Base-by-base conservation (phyloP, 441 rosid genomes). In the Viola pubescens region DNA sequence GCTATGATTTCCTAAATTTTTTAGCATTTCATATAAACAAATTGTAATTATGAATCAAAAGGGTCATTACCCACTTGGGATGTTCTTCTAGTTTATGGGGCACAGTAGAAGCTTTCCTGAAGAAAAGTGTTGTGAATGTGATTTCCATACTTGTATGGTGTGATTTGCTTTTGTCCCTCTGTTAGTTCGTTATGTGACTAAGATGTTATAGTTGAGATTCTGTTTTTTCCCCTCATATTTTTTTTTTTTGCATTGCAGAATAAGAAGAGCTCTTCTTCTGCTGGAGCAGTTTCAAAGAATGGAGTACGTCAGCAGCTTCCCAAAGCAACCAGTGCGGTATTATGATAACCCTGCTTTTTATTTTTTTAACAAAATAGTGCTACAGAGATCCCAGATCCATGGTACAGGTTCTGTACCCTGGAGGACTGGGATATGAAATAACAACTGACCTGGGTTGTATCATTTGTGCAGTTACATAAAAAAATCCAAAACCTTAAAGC, bases 401-500 rank as follows among this genome's bases (percentile, higher is more conserved):
- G n/a, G n/a, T n/a, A n/a, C n/a, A n/a, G n/a, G n/a, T n/a, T n/a
- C n/a, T n/a, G n/a, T n/a, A n/a, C n/a, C n/a, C n/a, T n/a, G 9
- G 9, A n/a, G 9, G 2, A 45, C 2, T 45, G 48, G 48, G 9
- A 8, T 7, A 19, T 73, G 39, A 6, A 55, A 12, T 49, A 46
- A 19, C 7, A 50, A 54, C 48, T 69, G 52, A 42, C 43, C 39
- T 57, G 34, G 37, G 5, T 51, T 65, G 63, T 65, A 45, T 68
- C 26, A 12, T 52, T 39, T 39, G 54, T 68, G 59, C 83, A 87
- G 95, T 42, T 75, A 65, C 72, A 75, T 60, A 74, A 57, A 44
- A 88, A 84, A 75, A 96, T 74, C 58, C 82, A 87, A 68, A 76
- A 80, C 56, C 78, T 87, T 6, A 89, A 84, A 76, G 82, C 71